These are phyloP conservation scores for Fragaria nilgerrensis DNA, from an alignment of 306 rosid species.

Conservation along the genomic window DNA sequence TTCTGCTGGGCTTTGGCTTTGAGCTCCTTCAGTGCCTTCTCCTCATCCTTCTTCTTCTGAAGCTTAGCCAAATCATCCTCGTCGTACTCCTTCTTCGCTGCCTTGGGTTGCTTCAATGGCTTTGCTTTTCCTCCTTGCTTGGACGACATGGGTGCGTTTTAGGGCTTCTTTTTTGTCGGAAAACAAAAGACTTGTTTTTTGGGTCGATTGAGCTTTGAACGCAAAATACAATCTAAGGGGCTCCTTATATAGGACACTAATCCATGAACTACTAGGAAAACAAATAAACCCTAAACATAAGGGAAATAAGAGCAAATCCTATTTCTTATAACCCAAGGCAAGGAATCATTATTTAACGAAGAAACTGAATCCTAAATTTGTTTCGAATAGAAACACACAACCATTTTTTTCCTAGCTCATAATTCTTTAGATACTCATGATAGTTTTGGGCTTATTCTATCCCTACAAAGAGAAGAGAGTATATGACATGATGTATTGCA, in stretches of 20 bases:
- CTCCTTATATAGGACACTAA: not conserved
- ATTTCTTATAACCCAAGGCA: not conserved
- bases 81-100: slow-evolving; percentile 78
- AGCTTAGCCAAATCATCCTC: slow-evolving; percentile 84
- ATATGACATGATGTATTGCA: too few species aligned
- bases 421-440: too few species aligned
- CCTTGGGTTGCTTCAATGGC: slow-evolving; percentile 93
- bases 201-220: not conserved
- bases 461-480: too few species aligned
- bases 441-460: too few species aligned
- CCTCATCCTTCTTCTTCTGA: slow-evolving; percentile 90
- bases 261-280: not conserved
- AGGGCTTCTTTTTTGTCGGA: slow-evolving; percentile 10
- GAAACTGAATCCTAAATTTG: not conserved
- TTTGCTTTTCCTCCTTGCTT: slow-evolving; percentile 97
- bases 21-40: slow-evolving; percentile 86
- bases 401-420: not conserved
- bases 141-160: slow-evolving; percentile 71
- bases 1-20: slow-evolving; percentile 75
- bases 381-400: not conserved
- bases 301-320: not conserved
- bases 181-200: not conserved
- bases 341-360: not conserved
- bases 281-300: not conserved
- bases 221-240: not conserved